Conservation (phyloP, 208 protist species). For the Crithidia bombi region DNA sequence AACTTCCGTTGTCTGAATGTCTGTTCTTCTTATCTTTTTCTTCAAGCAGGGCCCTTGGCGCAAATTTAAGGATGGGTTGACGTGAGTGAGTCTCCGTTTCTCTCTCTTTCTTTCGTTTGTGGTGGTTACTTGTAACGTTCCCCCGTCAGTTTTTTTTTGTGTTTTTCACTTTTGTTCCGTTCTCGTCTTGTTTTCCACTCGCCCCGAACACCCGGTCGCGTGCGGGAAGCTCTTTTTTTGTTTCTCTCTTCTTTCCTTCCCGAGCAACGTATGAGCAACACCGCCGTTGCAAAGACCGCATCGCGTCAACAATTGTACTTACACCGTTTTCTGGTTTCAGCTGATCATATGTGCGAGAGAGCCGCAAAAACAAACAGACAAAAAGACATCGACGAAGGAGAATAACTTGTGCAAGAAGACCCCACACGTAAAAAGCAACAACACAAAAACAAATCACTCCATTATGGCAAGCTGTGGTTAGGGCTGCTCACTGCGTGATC, state of each 20-base stretch:
- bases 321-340: conserved; percentile 1
- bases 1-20: not conserved
- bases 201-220: too few species aligned
- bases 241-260: not conserved
- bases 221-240: not conserved
- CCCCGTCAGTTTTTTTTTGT: conserved; percentile 4
- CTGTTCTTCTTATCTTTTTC: too few species aligned
- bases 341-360: conserved; percentile 4
- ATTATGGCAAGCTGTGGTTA: too few species aligned
- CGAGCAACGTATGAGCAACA: not conserved
- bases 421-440: not conserved
- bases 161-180: conserved; percentile 2
- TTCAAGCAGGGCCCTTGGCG: too few species aligned
- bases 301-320: conserved; percentile 1
- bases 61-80: too few species aligned
- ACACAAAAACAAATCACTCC: conserved; percentile 7
- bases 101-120: not conserved
- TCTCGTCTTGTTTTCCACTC: conserved; percentile 1
- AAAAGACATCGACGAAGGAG: not conserved
- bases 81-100: too few species aligned
- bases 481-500: too few species aligned
- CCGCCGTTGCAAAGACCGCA: not conserved
- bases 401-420: too few species aligned
- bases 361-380: not conserved
- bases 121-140: not conserved